Conservation (phyloP, 768 basidiomycete genomes). For the Nevesoporus exiguus region DNA sequence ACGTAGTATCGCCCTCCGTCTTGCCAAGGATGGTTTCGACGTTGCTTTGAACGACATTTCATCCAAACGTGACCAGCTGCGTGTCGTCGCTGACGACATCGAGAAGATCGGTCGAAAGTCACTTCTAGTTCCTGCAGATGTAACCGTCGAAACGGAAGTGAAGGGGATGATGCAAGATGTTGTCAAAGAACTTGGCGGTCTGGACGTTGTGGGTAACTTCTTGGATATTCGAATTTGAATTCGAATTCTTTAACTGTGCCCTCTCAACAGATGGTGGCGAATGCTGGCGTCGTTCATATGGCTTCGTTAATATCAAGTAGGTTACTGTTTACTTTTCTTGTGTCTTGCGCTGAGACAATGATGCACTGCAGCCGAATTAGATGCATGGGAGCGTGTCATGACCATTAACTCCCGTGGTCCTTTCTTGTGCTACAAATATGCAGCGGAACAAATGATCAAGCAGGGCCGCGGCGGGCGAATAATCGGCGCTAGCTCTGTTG, state of each 20-base stretch:
- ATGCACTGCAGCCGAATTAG: not conserved
- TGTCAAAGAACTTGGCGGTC: not conserved
- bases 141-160: conserved; percentile 40
- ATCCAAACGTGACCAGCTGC: conserved; percentile 27
- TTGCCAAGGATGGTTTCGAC: conserved; percentile 33
- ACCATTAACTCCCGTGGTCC: not conserved
- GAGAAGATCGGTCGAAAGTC: conserved; percentile 26
- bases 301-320: not conserved
- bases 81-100: conserved; percentile 29
- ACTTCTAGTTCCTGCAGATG: conserved; percentile 35
- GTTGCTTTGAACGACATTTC: conserved; percentile 32
- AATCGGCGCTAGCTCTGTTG: not conserved
- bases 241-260: not conserved
- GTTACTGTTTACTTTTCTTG: not conserved
- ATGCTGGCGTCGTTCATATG: not conserved
- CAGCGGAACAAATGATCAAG: not conserved
- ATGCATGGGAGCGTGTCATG: not conserved
- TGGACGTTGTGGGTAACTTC: not conserved
- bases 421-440: not conserved
- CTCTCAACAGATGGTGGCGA: not conserved
- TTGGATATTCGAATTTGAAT: not conserved
- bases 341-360: not conserved
- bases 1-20: conserved; percentile 31
- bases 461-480: not conserved
- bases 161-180: conserved; percentile 7